phyloP scores from a whole-genome alignment of 1,139 yeast species.

The Pichia sp. region DNA sequence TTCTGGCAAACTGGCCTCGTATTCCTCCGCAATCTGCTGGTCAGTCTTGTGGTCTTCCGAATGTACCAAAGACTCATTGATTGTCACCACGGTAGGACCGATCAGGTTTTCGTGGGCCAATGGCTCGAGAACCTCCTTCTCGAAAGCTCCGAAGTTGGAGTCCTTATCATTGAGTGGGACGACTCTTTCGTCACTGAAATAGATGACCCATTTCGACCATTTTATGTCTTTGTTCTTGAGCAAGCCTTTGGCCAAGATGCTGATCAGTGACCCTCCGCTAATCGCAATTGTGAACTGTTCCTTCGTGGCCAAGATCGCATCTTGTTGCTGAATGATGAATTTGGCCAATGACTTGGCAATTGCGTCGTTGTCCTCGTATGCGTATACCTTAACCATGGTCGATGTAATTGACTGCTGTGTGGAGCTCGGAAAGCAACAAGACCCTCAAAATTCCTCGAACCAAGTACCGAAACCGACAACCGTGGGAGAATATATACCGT shows the following conservation, averaged over 20 bases:
- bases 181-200: constrained; percentile 68
- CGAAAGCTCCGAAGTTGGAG: constrained; percentile 63
- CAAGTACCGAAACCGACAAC: too few relatives aligned
- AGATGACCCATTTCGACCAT: constrained; percentile 69
- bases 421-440: not conserved
- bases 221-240: constrained; percentile 50
- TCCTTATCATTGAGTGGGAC: constrained; percentile 65
- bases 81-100: constrained; percentile 45
- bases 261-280: constrained; percentile 87
- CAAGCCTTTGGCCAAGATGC: constrained; percentile 66
- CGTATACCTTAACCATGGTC: constrained; percentile 39
- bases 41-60: constrained; percentile 49
- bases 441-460: too few relatives aligned
- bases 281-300: constrained; percentile 66
- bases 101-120: constrained; percentile 29
- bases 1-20: constrained; percentile 43
- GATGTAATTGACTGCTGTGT: not conserved
- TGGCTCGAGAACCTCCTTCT: constrained; percentile 49
- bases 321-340: constrained; percentile 52
- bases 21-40: constrained; percentile 46
- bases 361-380: constrained; percentile 49
- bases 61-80: constrained; percentile 45
- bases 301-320: constrained; percentile 42
- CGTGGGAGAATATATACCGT: too few relatives aligned
- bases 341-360: constrained; percentile 58